Percentiles rank a stretch among this genome's conserved stretches.
These are phyloP conservation scores for Pyrenophora graminea DNA, from an alignment of 2,329 filamentous ascomycete genomes.

Conservation along the genomic window DNA sequence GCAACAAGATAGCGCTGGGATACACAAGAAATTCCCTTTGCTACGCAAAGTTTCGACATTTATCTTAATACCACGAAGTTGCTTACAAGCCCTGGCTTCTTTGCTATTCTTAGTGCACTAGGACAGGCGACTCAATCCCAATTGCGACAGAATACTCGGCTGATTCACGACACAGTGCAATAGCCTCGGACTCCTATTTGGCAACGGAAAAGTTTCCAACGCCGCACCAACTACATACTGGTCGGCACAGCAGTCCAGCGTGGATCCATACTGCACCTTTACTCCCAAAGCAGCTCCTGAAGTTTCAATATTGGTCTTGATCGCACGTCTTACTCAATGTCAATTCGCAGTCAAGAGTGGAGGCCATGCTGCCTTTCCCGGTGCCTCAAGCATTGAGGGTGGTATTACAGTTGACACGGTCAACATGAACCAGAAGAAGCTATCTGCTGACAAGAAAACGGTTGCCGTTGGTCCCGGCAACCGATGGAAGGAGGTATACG, in stretches of 20 bases:
- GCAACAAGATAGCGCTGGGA: too few relatives aligned
- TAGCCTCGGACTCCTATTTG: slow-evolving; percentile 14
- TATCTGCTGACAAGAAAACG: slow-evolving; percentile 30
- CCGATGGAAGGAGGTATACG: slow-evolving; percentile 43
- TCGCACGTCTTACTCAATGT: slow-evolving; percentile 28
- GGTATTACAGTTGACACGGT: slow-evolving; percentile 52
- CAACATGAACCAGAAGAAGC: slow-evolving; percentile 31
- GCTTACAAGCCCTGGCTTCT: too few relatives aligned
- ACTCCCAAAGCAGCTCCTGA: slow-evolving; percentile 15
- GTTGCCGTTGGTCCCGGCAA: slow-evolving; percentile 39
- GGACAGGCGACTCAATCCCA: too few relatives aligned
- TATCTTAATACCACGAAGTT: too few relatives aligned
- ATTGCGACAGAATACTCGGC: too few relatives aligned
- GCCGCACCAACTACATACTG: slow-evolving; percentile 14
- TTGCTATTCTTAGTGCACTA: too few relatives aligned
- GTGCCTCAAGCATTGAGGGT: slow-evolving; percentile 47
- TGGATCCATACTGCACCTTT: slow-evolving; percentile 21
- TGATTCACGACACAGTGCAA: too few relatives aligned
- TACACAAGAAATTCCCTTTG: too few relatives aligned
- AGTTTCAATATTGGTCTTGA: slow-evolving; percentile 18
- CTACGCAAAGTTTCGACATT: too few relatives aligned
- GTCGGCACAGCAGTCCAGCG: slow-evolving; percentile 18
- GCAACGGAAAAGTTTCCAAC: slow-evolving; percentile 11
- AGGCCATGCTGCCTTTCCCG: slow-evolving; percentile 49
- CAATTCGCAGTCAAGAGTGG: slow-evolving; percentile 52